phyloP scores from a whole-genome alignment of 2,329 filamentous ascomycete species.

The Xylaria sp. region DNA sequence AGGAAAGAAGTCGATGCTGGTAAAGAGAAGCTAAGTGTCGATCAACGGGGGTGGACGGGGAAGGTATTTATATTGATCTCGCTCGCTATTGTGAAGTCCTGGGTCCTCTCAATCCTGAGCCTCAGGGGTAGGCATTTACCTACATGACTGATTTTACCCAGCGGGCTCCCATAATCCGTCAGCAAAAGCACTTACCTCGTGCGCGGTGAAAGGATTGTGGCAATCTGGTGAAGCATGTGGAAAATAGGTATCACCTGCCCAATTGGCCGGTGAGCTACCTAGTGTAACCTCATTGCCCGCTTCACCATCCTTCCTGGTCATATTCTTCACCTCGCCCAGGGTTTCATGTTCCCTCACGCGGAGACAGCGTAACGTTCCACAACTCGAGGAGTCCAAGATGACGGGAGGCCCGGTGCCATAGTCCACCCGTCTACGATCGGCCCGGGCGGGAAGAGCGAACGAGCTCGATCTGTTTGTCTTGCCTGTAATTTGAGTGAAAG shows the following conservation, averaged over 20 bases:
- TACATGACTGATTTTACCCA: too few species aligned
- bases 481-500: background rate
- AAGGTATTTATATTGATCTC: conserved; percentile 17
- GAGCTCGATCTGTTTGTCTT: background rate
- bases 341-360: conserved; percentile 7
- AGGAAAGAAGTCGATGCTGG: conserved; percentile 9
- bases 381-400: background rate
- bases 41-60: conserved; percentile 2
- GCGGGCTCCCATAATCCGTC: background rate
- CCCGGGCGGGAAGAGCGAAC: background rate
- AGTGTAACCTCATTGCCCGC: background rate
- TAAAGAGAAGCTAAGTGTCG: background rate
- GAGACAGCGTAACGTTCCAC: conserved; percentile 18
- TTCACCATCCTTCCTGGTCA: background rate
- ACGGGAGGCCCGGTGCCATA: background rate
- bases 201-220: conserved; percentile 11
- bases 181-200: background rate
- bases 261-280: conserved; percentile 1
- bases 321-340: background rate
- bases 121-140: background rate
- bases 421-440: background rate
- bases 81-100: conserved; percentile 1
- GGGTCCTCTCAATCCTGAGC: background rate
- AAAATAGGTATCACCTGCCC: conserved; percentile 20
- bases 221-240: background rate